phyloP scores from a whole-genome alignment of 306 rosid species.

The Glycyrrhiza uralensis region DNA sequence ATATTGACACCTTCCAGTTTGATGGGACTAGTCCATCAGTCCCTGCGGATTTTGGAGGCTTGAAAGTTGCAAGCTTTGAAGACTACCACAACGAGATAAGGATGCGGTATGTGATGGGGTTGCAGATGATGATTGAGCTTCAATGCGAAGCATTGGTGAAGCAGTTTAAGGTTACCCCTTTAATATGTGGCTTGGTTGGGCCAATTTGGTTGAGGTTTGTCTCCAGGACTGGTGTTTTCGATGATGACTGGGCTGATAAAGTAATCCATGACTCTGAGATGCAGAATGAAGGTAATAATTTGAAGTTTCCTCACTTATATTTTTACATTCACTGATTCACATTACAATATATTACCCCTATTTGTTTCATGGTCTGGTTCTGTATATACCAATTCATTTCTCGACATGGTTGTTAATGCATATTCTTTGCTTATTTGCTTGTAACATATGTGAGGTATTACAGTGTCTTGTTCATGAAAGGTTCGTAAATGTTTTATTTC shows the following conservation, averaged over 20 bases:
- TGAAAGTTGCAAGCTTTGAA: conserved; percentile 29
- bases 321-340: neutral
- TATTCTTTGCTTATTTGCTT: conserved; percentile 1
- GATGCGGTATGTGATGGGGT: conserved; percentile 65
- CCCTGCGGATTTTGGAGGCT: conserved; percentile 54
- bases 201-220: conserved; percentile 80
- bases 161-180: conserved; percentile 70
- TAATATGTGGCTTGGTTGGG: conserved; percentile 76
- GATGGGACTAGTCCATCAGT: conserved; percentile 41
- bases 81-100: conserved; percentile 59
- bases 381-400: neutral
- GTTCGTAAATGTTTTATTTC: neutral
- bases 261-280: conserved; percentile 55
- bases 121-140: conserved; percentile 75
- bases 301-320: neutral
- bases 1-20: neutral
- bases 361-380: conserved; percentile 3
- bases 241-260: conserved; percentile 59
- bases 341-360: neutral
- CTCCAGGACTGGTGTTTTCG: conserved; percentile 57
- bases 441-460: neutral
- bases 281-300: conserved; percentile 46
- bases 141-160: conserved; percentile 77
- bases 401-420: neutral
- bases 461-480: conserved; percentile 14